Conservation (phyloP, 148 eudicot species). For the Rhododendron simsii region DNA sequence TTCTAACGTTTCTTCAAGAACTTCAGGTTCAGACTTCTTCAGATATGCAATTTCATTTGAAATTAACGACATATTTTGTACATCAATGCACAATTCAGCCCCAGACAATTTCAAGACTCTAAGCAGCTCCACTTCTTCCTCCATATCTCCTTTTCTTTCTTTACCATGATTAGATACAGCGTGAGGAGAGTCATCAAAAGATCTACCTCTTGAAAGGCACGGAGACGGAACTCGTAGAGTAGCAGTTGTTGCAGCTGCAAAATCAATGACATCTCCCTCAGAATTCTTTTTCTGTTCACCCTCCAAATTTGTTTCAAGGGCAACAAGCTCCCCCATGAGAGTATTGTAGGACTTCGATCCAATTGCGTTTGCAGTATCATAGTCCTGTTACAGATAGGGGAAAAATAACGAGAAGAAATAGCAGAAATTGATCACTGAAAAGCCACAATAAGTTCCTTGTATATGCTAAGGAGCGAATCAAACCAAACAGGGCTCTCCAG, state of each 20-base stretch:
- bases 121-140: conserved; percentile 72
- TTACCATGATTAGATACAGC: conserved; percentile 26
- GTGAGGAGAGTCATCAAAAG: conserved; percentile 59
- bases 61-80: conserved; percentile 12
- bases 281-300: conserved; percentile 31
- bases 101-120: conserved; percentile 56
- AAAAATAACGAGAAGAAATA: conserved; percentile 7
- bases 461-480: neutral
- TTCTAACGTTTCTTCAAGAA: conserved; percentile 17
- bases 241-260: conserved; percentile 95
- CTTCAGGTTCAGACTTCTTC: conserved; percentile 23
- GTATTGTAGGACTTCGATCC: conserved; percentile 86
- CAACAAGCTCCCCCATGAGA: conserved; percentile 88
- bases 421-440: neutral
- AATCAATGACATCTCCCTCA: conserved; percentile 81
- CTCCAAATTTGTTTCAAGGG: conserved; percentile 60
- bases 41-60: conserved; percentile 26
- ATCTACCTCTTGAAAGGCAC: conserved; percentile 55
- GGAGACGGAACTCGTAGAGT: conserved; percentile 93
- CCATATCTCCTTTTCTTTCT: conserved; percentile 62
- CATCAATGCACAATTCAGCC: conserved; percentile 22
- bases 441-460: neutral
- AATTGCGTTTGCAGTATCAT: conserved; percentile 65
- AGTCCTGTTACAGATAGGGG: conserved; percentile 45
- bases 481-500: neutral